Evolutionary conservation across 2,329 filamentous ascomycete genomes (phyloP).

Genomic region (Orbilia brochopaga): DNA sequence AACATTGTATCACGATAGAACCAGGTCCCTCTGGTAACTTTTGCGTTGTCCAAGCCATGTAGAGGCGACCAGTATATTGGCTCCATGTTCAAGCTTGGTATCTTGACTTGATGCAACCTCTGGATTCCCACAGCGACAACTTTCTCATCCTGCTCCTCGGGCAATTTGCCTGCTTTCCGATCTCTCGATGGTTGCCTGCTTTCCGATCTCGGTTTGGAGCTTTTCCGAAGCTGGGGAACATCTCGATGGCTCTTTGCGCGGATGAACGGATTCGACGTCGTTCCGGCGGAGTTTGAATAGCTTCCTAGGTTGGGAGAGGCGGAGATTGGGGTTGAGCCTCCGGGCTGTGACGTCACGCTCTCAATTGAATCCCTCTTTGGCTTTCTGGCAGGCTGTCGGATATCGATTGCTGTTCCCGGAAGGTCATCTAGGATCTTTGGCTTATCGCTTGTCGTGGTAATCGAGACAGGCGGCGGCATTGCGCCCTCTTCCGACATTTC

Average conservation of each 20-base stretch:
- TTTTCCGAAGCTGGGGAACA: slow-evolving; percentile 41
- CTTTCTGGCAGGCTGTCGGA: slow-evolving; percentile 17
- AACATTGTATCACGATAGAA: slow-evolving; percentile 97
- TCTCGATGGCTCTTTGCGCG: slow-evolving; percentile 37
- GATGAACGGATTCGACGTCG: slow-evolving; percentile 49
- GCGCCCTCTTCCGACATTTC: slow-evolving; percentile 45
- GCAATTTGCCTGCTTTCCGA: slow-evolving; percentile 30
- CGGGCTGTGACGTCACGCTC: slow-evolving; percentile 34
- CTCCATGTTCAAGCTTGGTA: slow-evolving; percentile 85
- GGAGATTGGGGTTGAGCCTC: slow-evolving; percentile 23
- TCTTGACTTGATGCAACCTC: slow-evolving; percentile 83
- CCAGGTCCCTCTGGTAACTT: slow-evolving; percentile 87
- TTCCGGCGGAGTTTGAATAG: slow-evolving; percentile 44
- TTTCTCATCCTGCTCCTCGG: slow-evolving; percentile 55
- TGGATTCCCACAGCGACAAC: slow-evolving; percentile 86
- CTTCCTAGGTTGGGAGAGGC: slow-evolving; percentile 41
- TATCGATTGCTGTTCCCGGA: slow-evolving; percentile 15
- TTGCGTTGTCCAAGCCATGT: slow-evolving; percentile 73
- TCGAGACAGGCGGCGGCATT: slow-evolving; percentile 28
- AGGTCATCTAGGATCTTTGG: slow-evolving; percentile 14
- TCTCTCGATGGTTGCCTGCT: slow-evolving; percentile 51
- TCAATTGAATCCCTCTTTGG: slow-evolving; percentile 45
- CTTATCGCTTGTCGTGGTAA: slow-evolving; percentile 21
- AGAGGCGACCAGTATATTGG: slow-evolving; percentile 98
- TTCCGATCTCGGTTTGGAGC: slow-evolving; percentile 56